phyloP scores from a whole-genome alignment of 1,139 yeast species.

The Protomyces pachydermus region DNA sequence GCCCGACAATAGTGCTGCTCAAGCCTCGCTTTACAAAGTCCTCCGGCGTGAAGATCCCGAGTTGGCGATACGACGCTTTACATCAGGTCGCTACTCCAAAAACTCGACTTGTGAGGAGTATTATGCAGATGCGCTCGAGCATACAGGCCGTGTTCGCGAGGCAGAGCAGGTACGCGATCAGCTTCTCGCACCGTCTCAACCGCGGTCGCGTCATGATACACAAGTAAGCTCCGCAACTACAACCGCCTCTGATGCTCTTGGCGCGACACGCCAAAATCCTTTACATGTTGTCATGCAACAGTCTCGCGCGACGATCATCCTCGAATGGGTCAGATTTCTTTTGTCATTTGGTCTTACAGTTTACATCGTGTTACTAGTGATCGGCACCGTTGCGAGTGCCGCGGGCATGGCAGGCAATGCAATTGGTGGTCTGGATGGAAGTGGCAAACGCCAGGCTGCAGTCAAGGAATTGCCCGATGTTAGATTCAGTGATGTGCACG shows the following conservation, averaged over 20 bases:
- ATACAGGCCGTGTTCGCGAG: slow-evolving; percentile 2
- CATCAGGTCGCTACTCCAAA: slow-evolving; percentile 81
- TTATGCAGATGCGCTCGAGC: slow-evolving; percentile 41
- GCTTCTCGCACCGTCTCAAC: not conserved
- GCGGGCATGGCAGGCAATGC: slow-evolving; percentile 47
- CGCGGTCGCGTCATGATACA: not conserved
- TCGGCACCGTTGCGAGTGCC: slow-evolving; percentile 49
- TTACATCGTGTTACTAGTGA: slow-evolving; percentile 55
- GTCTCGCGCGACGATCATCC: slow-evolving; percentile 65
- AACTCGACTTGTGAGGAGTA: slow-evolving; percentile 70
- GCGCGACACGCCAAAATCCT: slow-evolving; percentile 46
- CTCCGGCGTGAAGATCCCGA: slow-evolving; percentile 82
- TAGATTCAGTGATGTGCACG: slow-evolving; percentile 86
- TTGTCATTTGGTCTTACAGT: slow-evolving; percentile 67
- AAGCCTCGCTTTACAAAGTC: slow-evolving; percentile 75
- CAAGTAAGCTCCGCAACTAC: not conserved
- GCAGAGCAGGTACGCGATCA: slow-evolving; percentile 13
- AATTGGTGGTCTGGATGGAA: slow-evolving; percentile 21
- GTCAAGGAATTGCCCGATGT: slow-evolving; percentile 78
- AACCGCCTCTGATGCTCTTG: not conserved
- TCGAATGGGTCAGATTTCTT: slow-evolving; percentile 88
- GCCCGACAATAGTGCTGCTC: slow-evolving; percentile 60
- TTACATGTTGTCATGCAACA: slow-evolving; percentile 88
- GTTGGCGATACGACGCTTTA: slow-evolving; percentile 84
- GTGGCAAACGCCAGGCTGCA: slow-evolving; percentile 30